These are phyloP conservation scores for Hypoxylon fuscum DNA, from an alignment of 495 filamentous ascomycete genomes.

Conservation along the genomic window DNA sequence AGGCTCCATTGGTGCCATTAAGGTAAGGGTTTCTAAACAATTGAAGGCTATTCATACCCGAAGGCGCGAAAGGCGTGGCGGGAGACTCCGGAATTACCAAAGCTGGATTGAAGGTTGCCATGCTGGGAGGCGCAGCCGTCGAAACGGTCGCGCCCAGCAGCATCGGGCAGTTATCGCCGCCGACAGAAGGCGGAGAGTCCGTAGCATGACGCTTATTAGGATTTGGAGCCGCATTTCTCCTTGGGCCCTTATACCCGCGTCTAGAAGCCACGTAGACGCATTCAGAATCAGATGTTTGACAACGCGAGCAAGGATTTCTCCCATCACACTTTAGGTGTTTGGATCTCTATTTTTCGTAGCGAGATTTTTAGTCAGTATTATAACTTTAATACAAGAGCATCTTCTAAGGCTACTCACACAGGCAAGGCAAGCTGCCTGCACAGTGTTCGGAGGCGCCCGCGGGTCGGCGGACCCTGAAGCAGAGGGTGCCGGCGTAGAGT, in stretches of 20 bases:
- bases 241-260: constrained; percentile 61
- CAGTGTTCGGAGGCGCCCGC: constrained; percentile 50
- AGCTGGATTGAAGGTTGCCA: constrained; percentile 49
- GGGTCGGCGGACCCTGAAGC: constrained; percentile 33
- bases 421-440: constrained; percentile 58
- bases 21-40: constrained; percentile 51
- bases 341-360: constrained; percentile 46
- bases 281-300: constrained; percentile 50
- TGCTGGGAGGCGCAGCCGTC: constrained; percentile 34
- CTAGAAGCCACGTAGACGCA: constrained; percentile 61
- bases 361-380: constrained; percentile 23
- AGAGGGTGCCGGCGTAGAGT: constrained; percentile 33
- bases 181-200: constrained; percentile 52
- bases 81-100: constrained; percentile 52
- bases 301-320: constrained; percentile 55
- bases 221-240: constrained; percentile 54
- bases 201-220: constrained; percentile 61
- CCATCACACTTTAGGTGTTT: constrained; percentile 64
- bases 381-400: not conserved
- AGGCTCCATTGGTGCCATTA: constrained; percentile 43
- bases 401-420: constrained; percentile 55
- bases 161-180: constrained; percentile 56
- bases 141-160: constrained; percentile 48
- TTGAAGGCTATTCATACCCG: constrained; percentile 44
- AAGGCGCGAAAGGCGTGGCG: constrained; percentile 47